Base-by-base conservation (phyloP, 2,329 filamentous ascomycete genomes). In the Fusarium tricinctum region DNA sequence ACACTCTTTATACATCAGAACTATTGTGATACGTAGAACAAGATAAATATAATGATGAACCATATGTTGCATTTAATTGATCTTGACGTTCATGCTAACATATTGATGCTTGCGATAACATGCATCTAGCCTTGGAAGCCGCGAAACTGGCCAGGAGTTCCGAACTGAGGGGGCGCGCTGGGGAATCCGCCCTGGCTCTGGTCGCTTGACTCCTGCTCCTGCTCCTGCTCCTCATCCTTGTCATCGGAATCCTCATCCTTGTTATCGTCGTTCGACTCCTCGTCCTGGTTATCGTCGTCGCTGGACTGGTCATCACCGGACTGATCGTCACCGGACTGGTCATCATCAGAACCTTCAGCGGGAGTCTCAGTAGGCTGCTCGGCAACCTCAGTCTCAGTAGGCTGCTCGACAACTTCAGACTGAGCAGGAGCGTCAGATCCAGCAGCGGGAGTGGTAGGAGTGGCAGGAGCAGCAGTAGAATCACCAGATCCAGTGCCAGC, bases 401-500 rank as follows among this genome's bases (percentile, higher is more conserved):
- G 40, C n/a, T 54, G 23, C 2, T 57, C 28, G 7, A 59, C 45
- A 10, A 43, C 59, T 19, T 68, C 30, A 19, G 59, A 32, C 13
- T 49, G 28, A 8, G 8, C 8, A 26, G 63, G 43, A 10, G 38
- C 19, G 12, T 60, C 59, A 17, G 59, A 39, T 12, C n/a, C 15
- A 5, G 23, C 44, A 2, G 57, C 30, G 10, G 61, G 28, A 8
- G 62, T 43, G 5, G 63, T 56, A 17, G 69, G 39, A 6, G 53
- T 17, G 17, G 35, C 35, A 38, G 69, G 46, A 5, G 53, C 52
- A 9, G 61, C 47, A 23, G 57, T 23, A 13, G 48, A 63, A 1
- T 39, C 49, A 12, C 49, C 55, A 6, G 68, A 33, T 8, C 51
- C 54, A 14, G 68, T 47, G 3, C 44, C 28, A 17, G 69, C 23